These are phyloP conservation scores for Erysimum pusillum DNA, from an alignment of 441 rosid species.

Conservation along the genomic window DNA sequence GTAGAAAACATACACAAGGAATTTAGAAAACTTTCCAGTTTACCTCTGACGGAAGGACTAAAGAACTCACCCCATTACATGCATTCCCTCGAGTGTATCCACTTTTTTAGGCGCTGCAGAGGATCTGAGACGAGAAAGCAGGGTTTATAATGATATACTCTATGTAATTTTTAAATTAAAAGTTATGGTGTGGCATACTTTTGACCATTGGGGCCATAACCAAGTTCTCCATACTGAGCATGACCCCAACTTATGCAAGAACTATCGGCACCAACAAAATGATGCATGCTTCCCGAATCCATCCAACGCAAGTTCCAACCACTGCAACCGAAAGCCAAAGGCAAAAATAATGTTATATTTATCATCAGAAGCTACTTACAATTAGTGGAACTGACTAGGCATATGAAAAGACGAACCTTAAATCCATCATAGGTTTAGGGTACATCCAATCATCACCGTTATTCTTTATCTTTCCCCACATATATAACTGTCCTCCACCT, in stretches of 20 bases:
- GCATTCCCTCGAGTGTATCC: constrained; percentile 91
- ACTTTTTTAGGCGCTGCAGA: constrained; percentile 94
- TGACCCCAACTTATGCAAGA: constrained; percentile 99
- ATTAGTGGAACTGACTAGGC: constrained; percentile 2
- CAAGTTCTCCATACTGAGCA: constrained; percentile 92
- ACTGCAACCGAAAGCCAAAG: constrained; percentile 49
- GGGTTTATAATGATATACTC: constrained; percentile 9
- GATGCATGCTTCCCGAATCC: constrained; percentile 97
- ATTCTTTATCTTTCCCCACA: constrained; percentile 98
- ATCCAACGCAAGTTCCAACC: constrained; percentile 98
- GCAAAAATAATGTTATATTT: not conserved
- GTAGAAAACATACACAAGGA: constrained; percentile 38
- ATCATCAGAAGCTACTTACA: constrained; percentile 19
- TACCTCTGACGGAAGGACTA: not conserved
- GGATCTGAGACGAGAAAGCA: constrained; percentile 64
- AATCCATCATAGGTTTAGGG: constrained; percentile 98
- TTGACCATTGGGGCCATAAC: constrained; percentile 93
- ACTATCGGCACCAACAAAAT: constrained; percentile 95
- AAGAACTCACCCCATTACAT: constrained; percentile 75
- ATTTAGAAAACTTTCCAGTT: not conserved
- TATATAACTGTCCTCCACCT: constrained; percentile 98
- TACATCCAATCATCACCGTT: constrained; percentile 99
- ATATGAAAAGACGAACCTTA: constrained; percentile 64
- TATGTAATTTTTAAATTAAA: constrained; percentile 3
- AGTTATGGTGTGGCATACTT: constrained; percentile 57